Evolutionary conservation across 228 moss, liverwort and hornwort genomes (phyloP).

Genomic region (Sphagnum magellanicum): DNA sequence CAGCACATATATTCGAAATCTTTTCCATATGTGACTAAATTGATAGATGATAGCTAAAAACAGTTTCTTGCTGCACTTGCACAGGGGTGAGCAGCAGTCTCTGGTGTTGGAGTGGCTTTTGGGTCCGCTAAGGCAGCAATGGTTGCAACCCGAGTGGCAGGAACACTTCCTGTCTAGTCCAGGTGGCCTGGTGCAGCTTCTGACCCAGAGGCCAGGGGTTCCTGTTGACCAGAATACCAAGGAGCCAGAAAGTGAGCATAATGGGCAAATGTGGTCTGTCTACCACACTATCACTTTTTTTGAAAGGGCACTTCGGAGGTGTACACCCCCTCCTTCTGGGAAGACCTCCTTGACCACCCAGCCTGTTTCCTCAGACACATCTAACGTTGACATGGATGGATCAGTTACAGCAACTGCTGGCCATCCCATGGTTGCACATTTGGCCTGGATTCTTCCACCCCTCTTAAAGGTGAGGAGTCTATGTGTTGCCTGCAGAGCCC

Average conservation of each 20-base stretch:
- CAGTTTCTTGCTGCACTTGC: neutral
- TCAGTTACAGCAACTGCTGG: slow-evolving; percentile 27
- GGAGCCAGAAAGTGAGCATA: neutral
- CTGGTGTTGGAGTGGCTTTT: slow-evolving; percentile 91
- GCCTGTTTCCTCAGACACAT: slow-evolving; percentile 25
- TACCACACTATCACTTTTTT: slow-evolving; percentile 90
- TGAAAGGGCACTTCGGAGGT: slow-evolving; percentile 86
- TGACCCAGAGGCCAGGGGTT: slow-evolving; percentile 26
- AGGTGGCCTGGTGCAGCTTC: slow-evolving; percentile 54
- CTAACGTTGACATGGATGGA: slow-evolving; percentile 53
- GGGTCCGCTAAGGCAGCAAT: slow-evolving; percentile 68
- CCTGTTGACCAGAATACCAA: neutral
- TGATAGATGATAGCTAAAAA: neutral
- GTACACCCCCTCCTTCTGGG: slow-evolving; percentile 47
- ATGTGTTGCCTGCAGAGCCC: too few species aligned
- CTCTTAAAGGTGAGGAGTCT: slow-evolving; percentile 57
- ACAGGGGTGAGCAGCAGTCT: slow-evolving; percentile 65
- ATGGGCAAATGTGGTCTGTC: slow-evolving; percentile 87
- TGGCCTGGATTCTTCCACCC: slow-evolving; percentile 79
- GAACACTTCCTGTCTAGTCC: slow-evolving; percentile 66
- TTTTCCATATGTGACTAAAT: neutral
- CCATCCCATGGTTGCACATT: slow-evolving; percentile 60
- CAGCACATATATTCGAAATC: too few species aligned
- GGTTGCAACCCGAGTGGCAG: slow-evolving; percentile 87
- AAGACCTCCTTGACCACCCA: slow-evolving; percentile 32